phyloP scores from a whole-genome alignment of 2,329 filamentous ascomycete genomes.

The Exophiala bonariae region DNA sequence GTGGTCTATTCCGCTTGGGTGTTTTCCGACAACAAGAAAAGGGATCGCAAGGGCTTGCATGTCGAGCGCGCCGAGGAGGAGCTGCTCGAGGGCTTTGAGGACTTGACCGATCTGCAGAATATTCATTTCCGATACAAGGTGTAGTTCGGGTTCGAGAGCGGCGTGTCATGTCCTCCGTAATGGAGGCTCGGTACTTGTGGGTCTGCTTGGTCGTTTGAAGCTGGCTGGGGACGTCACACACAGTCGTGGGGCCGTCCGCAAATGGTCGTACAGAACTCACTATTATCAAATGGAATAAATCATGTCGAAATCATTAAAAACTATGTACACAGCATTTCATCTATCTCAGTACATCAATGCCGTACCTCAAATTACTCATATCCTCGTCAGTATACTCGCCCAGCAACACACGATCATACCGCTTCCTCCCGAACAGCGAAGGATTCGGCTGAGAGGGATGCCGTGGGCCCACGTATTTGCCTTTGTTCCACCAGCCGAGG shows the following conservation, averaged over 20 bases:
- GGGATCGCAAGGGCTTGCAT: slow-evolving; percentile 10
- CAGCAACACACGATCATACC: too few species aligned
- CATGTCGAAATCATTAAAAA: too few species aligned
- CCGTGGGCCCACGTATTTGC: slow-evolving; percentile 1
- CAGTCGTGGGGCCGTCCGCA: too few species aligned
- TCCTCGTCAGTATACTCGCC: neutral
- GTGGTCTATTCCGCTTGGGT: slow-evolving; percentile 25
- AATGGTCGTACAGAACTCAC: too few species aligned
- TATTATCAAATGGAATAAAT: too few species aligned
- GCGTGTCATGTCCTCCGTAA: too few species aligned
- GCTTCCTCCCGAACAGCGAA: too few species aligned
- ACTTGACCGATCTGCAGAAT: slow-evolving; percentile 39
- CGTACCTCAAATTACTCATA: slow-evolving; percentile 9
- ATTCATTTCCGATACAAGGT: slow-evolving; percentile 38
- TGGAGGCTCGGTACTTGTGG: too few species aligned
- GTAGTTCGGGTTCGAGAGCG: slow-evolving; percentile 19
- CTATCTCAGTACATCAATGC: slow-evolving; percentile 8
- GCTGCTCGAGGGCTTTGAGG: slow-evolving; percentile 35
- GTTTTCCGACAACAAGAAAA: slow-evolving; percentile 18
- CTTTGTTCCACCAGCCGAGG: slow-evolving; percentile 7
- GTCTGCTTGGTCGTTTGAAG: too few species aligned
- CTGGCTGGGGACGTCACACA: too few species aligned
- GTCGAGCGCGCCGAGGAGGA: slow-evolving; percentile 15
- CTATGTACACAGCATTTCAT: too few species aligned
- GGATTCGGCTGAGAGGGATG: neutral